A percentile compares a stretch with the other conserved stretches of the same genome.
Conservation (phyloP, 257 asterid genomes). For the Rauvolfia tetraphylla region DNA sequence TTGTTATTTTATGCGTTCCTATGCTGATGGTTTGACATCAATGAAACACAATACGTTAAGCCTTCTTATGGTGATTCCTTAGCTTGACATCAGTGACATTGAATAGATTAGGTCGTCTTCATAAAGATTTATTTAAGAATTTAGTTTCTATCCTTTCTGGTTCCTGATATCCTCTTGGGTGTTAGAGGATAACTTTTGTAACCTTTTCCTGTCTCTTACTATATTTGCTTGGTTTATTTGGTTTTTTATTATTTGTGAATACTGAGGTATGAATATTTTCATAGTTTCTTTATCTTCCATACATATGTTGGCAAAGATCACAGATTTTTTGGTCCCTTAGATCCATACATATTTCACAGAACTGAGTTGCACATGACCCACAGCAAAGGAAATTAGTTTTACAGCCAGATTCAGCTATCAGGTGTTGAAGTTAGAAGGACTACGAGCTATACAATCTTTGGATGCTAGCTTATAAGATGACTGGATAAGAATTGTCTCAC, state of each 20-base stretch:
- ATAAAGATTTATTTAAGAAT: neutral
- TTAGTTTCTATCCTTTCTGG: neutral
- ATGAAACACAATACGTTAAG: neutral
- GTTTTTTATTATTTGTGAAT: neutral
- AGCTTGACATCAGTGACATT: neutral
- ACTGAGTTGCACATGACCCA: neutral
- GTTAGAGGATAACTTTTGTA: neutral
- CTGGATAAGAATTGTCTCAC: neutral
- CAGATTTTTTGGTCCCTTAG: neutral
- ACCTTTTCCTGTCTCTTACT: neutral
- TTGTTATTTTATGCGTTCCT: neutral
- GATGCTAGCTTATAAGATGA: neutral
- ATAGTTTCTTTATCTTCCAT: neutral
- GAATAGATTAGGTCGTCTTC: neutral
- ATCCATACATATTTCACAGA: neutral
- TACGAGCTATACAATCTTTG: neutral
- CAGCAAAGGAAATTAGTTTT: neutral
- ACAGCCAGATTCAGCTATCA: neutral
- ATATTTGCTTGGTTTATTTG: neutral
- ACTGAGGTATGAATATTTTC: neutral
- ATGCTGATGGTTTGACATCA: neutral
- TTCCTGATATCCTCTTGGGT: neutral
- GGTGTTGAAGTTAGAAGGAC: neutral
- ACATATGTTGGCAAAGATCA: no score
- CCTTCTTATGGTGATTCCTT: neutral